These are phyloP conservation scores for Cladosporium oxysporum DNA, from an alignment of 2,329 filamentous ascomycete species.

Conservation along the genomic window DNA sequence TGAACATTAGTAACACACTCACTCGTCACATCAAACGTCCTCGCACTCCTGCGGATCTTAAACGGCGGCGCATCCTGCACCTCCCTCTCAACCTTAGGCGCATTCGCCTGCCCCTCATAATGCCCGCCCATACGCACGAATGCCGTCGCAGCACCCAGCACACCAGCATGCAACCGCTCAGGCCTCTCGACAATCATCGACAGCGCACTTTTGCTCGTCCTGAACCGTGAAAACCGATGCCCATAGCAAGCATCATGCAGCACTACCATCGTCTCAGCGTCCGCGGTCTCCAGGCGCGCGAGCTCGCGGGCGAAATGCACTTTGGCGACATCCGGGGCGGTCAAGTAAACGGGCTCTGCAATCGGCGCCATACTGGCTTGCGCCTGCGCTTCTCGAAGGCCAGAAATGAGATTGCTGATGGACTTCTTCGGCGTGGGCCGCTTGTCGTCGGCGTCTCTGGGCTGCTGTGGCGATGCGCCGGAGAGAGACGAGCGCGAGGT, in stretches of 20 bases:
- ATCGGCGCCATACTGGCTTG: slow-evolving; percentile 35
- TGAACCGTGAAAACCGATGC: slow-evolving; percentile 83
- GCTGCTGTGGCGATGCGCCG: slow-evolving; percentile 18
- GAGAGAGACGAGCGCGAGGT: slow-evolving; percentile 33
- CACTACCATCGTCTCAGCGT: slow-evolving; percentile 72
- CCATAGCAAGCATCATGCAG: slow-evolving; percentile 94
- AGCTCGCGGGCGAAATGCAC: slow-evolving; percentile 70
- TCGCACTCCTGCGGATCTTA: slow-evolving; percentile 76
- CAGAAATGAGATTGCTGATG: slow-evolving; percentile 37
- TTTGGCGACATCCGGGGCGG: slow-evolving; percentile 33
- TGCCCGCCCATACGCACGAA: slow-evolving; percentile 88
- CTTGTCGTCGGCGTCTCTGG: slow-evolving; percentile 27
- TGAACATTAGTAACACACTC: slow-evolving; percentile 87
- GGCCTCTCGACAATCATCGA: slow-evolving; percentile 88
- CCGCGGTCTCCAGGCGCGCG: slow-evolving; percentile 54
- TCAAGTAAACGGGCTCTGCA: slow-evolving; percentile 35
- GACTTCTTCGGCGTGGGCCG: slow-evolving; percentile 37
- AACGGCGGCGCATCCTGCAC: slow-evolving; percentile 67
- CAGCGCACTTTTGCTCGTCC: slow-evolving; percentile 70
- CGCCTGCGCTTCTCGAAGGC: slow-evolving; percentile 36
- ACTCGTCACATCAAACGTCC: slow-evolving; percentile 70
- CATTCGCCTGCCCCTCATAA: slow-evolving; percentile 68
- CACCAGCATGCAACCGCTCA: slow-evolving; percentile 81
- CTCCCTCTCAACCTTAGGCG: slow-evolving; percentile 54
- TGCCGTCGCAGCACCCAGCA: slow-evolving; percentile 79